Percentiles rank a stretch among this genome's conserved stretches.
phyloP scores from a whole-genome alignment of 192 early-diverging fungal genomes.

The Entrophospora sp. region DNA sequence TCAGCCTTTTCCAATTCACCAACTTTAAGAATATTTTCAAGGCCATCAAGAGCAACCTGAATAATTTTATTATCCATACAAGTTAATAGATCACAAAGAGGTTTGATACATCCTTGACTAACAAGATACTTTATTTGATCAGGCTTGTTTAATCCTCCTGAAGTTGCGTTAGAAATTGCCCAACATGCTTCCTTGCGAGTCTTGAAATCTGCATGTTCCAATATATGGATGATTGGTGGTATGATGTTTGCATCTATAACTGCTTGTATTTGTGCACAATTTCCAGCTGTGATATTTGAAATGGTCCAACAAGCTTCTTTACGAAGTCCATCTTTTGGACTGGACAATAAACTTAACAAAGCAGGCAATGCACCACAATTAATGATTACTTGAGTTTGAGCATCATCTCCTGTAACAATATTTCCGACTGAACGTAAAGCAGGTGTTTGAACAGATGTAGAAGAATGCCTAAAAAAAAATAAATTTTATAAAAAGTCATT shows the following conservation, averaged over 20 bases:
- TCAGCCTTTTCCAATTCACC: constrained; percentile 64
- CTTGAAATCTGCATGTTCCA: constrained; percentile 90
- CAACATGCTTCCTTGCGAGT: constrained; percentile 99
- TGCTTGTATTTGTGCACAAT: constrained; percentile 83
- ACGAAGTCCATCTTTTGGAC: constrained; percentile 89
- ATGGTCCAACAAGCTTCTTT: constrained; percentile 99
- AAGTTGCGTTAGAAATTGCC: constrained; percentile 97
- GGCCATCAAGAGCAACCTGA: constrained; percentile 91
- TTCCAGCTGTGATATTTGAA: constrained; percentile 97
- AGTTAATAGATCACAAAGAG: constrained; percentile 86
- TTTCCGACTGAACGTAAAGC: constrained; percentile 96
- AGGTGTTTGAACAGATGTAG: constrained; percentile 89
- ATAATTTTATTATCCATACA: constrained; percentile 94
- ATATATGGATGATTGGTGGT: constrained; percentile 80
- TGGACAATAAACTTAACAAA: constrained; percentile 72
- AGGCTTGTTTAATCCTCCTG: constrained; percentile 82
- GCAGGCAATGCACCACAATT: constrained; percentile 81
- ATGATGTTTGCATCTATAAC: constrained; percentile 94
- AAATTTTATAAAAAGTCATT: not conserved
- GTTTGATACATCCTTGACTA: constrained; percentile 85
- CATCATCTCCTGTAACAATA: constrained; percentile 97
- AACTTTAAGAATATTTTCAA: constrained; percentile 97
- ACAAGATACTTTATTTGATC: constrained; percentile 94
- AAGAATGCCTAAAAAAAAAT: constrained; percentile 43
- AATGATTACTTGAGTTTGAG: constrained; percentile 93